Evolutionary conservation across 2,329 filamentous ascomycete genomes (phyloP), one percentile per base, ranked within the genome.

Genomic region (Venturia nashicola): DNA sequence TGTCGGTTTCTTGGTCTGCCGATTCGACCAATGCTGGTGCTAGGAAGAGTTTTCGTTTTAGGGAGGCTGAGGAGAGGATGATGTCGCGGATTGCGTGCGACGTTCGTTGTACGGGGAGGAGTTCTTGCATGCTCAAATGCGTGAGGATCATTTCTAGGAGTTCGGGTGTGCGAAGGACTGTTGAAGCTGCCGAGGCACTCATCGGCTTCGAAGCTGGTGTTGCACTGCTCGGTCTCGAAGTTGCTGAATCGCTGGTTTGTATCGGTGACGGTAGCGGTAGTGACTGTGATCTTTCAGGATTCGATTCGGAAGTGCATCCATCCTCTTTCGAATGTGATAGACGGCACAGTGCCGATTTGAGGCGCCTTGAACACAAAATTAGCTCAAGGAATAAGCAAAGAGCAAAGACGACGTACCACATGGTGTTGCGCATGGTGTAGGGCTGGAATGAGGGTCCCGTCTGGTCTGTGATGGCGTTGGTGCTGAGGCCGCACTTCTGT

Each of bases 21-120:
- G 39, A 60, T 43, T 60, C 59, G 5, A 16, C 14, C 3, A 60
- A 14, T 12, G 61, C 48, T 16, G 61, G 61, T 18, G 61, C 32
- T 20, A 63, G 61, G 42, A 54, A 63, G 18, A 63, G 61, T 32
- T 55, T 63, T 27, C 51, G 61, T n/a, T 48, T 46, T 32, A 63
- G 34, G 11, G 39, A 34, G 18, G 27, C 27, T 9, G 61, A 63
- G 32, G 32, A 20, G 39, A 44, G 39, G 32, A 63, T 63, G 61
- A 59, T 43, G 12, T 63, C 61, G 34, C 51, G 43, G 43, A 46
- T 16, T 5, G n/a, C 43, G 11, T 40, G 44, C 11, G 43, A 63
- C 7, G 23, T 20, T 12, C 46, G 32, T 18, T 63, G 61, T 20
- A 51, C 6, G 8, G 36, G 34, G 32, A 63, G 42, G 23, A 63